Evolutionary conservation across 371 early-diverging fungal genomes (phyloP).

Genomic region (Chytridium lagenaria): DNA sequence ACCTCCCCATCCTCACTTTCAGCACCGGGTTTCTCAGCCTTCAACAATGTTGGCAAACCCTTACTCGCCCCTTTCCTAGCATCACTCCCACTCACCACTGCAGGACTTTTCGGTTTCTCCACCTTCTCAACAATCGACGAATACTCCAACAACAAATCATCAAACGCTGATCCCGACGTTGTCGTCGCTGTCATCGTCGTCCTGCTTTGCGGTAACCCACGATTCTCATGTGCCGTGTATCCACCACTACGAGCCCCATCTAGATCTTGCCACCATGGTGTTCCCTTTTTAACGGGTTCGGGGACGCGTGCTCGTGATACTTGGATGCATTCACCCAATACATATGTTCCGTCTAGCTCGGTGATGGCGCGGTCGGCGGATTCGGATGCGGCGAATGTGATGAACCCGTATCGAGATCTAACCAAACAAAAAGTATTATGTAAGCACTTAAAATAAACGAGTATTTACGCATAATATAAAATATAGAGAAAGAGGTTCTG

Average conservation of each 20-base stretch:
- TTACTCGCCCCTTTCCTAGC: too few relatives aligned
- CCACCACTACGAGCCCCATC: not conserved
- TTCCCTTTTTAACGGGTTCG: not conserved
- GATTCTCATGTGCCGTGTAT: not conserved
- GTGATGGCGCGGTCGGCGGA: not conserved
- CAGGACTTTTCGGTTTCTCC: too few relatives aligned
- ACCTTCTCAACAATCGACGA: not conserved
- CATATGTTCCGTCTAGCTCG: not conserved
- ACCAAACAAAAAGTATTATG: not conserved
- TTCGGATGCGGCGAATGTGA: not conserved
- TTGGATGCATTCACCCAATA: not conserved
- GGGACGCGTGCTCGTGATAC: slow-evolving; percentile 8
- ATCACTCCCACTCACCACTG: too few relatives aligned
- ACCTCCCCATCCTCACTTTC: too few relatives aligned
- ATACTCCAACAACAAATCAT: not conserved
- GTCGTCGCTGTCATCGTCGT: too few relatives aligned
- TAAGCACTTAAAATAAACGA: too few relatives aligned
- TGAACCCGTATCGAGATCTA: slow-evolving; percentile 1
- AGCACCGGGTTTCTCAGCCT: too few relatives aligned
- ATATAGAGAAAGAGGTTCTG: too few relatives aligned
- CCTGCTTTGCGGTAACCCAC: too few relatives aligned
- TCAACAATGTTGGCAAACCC: too few relatives aligned
- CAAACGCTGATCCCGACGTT: not conserved
- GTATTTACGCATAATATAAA: too few relatives aligned
- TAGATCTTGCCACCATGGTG: not conserved